Base-by-base conservation (phyloP, 2,329 filamentous ascomycete species). In the Ambrosiella beaveri region DNA sequence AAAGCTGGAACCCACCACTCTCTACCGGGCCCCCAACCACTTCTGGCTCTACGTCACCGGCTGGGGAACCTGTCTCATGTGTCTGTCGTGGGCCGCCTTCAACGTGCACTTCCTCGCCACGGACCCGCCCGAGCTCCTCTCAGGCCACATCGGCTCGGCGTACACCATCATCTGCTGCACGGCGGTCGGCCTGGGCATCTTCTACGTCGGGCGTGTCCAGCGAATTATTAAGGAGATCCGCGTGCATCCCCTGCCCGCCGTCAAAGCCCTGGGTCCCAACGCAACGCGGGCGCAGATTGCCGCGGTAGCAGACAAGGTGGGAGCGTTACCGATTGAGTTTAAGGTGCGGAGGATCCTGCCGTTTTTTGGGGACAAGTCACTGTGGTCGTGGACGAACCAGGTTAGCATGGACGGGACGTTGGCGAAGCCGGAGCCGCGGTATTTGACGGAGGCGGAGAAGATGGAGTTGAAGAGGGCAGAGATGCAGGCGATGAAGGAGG, bases 1-100 rank as follows among this genome's bases (percentile, higher is more conserved):
- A 59, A 77, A 79, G 62, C 65, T 73, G n/a, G 69, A 73, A 1
- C 74, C 77, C 4, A 80, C 83, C 7, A 68, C 78, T 2, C 72
- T 88, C 49, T 88, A 85, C 71, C 74, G 82, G 64, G 76, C 78
- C 1, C 80, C 80, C 12, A 80, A 81, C 1, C 82, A 86, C 64
- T 76, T 77, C 59, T 74, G 75, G 68, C 84, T 82, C 67, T 75
- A 84, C 62, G 65, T 78, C 63, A 77, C 78, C 51, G 79, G 79
- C 65, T 82, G 82, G 68, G 67, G 71, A 12, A 75, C 78, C 35
- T 77, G 77, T 1, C 61, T 73, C 19, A 76, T 78, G 64, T 79
- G 75, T 67, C 71, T 79, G 59, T 63, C 67, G 41, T 80, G 75
- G 64, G 73, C 75, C 1, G 68, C 71, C 52, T 71, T 74, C 63